Conservation (phyloP, 805 yeast species). For the Yamadazyma takamatsuzukensis region DNA sequence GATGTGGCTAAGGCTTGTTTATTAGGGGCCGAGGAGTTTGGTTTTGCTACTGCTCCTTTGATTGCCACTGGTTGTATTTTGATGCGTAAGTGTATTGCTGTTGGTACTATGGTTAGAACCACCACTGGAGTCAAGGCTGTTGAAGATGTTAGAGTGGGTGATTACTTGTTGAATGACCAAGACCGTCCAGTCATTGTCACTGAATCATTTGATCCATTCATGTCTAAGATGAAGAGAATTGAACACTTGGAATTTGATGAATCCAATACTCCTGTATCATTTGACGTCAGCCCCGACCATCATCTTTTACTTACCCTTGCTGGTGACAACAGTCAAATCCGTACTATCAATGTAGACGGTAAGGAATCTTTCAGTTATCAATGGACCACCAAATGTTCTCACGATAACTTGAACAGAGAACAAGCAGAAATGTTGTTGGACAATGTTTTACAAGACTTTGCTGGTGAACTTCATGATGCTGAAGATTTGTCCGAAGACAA, state of each 20-base stretch:
- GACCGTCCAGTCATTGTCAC: constrained; percentile 4
- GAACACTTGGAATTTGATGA: constrained; percentile 5
- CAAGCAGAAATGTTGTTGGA: no score
- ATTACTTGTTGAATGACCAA: constrained; percentile 4
- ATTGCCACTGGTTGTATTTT: constrained; percentile 97
- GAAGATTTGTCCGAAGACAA: neutral
- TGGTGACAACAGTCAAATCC: no score
- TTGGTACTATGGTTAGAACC: no score
- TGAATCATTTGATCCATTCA: constrained; percentile 1
- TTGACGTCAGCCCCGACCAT: neutral
- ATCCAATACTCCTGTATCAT: neutral
- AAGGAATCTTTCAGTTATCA: no score
- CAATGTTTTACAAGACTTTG: neutral
- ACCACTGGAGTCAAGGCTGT: constrained; percentile 4
- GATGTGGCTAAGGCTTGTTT: constrained; percentile 95
- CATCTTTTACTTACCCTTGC: no score
- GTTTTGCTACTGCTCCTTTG: constrained; percentile 95
- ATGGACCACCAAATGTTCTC: neutral
- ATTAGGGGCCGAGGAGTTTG: constrained; percentile 98
- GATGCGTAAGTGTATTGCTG: constrained; percentile 82
- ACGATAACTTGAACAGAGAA: neutral
- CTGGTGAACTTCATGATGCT: neutral
- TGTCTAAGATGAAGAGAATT: constrained; percentile 4
- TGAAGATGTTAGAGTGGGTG: constrained; percentile 5
- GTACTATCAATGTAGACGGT: no score